phyloP scores from a whole-genome alignment of 2,329 filamentous ascomycete species.

The Colletotrichum destructivum region DNA sequence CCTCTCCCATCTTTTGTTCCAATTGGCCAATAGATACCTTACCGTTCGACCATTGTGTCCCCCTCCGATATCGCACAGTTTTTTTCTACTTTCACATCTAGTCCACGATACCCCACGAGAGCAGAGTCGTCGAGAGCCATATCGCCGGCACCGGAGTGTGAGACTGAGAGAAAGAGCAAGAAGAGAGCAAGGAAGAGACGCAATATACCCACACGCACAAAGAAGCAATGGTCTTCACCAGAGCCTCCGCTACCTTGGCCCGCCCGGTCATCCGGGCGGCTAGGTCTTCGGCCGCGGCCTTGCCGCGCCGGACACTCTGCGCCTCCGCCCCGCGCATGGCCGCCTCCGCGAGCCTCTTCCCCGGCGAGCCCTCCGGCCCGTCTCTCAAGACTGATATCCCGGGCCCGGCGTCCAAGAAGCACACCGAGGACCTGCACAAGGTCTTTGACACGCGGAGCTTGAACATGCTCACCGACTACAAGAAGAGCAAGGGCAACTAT shows the following conservation, averaged over 20 bases:
- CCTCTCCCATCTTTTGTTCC: neutral
- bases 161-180: neutral
- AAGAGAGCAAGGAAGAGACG: neutral
- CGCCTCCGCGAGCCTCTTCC: slow-evolving; percentile 52
- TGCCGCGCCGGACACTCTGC: slow-evolving; percentile 35
- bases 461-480: slow-evolving; percentile 87
- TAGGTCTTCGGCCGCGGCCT: slow-evolving; percentile 12
- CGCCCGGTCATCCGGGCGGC: slow-evolving; percentile 38
- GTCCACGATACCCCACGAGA: neutral
- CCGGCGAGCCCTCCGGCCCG: slow-evolving; percentile 67
- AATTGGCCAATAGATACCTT: slow-evolving; percentile 28
- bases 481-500: slow-evolving; percentile 85
- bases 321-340: slow-evolving; percentile 37
- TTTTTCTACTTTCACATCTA: neutral
- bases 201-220: slow-evolving; percentile 13
- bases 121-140: neutral
- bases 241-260: slow-evolving; percentile 35
- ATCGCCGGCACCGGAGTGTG: neutral
- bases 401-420: slow-evolving; percentile 80
- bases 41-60: neutral
- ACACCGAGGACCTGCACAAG: slow-evolving; percentile 78
- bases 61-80: slow-evolving; percentile 33
- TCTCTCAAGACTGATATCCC: slow-evolving; percentile 76
- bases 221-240: slow-evolving; percentile 36
- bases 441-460: slow-evolving; percentile 90